Evolutionary conservation across 176 grass and related monocot genomes (phyloP).

Genomic region (Ananas comosus): DNA sequence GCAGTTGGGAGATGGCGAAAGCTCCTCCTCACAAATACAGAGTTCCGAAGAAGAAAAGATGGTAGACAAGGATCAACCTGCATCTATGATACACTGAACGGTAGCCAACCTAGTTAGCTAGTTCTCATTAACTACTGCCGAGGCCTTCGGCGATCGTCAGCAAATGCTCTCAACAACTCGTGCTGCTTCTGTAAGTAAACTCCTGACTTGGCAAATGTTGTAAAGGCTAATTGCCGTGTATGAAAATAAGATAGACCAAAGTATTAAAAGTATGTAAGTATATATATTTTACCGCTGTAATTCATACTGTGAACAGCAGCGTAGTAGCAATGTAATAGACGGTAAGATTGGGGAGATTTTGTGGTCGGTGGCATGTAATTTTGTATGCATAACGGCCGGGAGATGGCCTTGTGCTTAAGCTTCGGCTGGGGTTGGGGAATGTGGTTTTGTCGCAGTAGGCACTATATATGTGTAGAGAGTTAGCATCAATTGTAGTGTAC

Average conservation of each 20-base stretch:
- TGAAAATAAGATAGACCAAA: neutral
- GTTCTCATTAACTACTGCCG: neutral
- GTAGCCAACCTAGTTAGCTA: neutral
- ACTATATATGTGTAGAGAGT: too few relatives aligned
- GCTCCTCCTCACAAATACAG: neutral
- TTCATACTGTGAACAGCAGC: too few relatives aligned
- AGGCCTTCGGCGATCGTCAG: neutral
- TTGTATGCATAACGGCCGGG: too few relatives aligned
- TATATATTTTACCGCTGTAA: too few relatives aligned
- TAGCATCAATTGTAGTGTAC: too few relatives aligned
- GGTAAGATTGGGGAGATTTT: too few relatives aligned
- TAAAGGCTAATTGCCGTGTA: neutral
- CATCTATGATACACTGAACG: neutral
- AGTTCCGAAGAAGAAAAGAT: constrained; percentile 4
- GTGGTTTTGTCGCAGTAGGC: too few relatives aligned
- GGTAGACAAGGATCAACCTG: neutral
- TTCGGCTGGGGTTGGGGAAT: too few relatives aligned
- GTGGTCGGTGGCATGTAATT: too few relatives aligned
- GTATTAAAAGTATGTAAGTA: too few relatives aligned
- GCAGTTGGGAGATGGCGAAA: neutral
- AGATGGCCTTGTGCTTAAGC: too few relatives aligned
- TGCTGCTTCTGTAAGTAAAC: neutral
- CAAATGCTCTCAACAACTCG: neutral
- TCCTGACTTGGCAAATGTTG: neutral
- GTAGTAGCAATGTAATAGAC: too few relatives aligned